Evolutionary conservation across 2,329 filamentous ascomycete genomes (phyloP).

Genomic region (Myrmaecium sp.): DNA sequence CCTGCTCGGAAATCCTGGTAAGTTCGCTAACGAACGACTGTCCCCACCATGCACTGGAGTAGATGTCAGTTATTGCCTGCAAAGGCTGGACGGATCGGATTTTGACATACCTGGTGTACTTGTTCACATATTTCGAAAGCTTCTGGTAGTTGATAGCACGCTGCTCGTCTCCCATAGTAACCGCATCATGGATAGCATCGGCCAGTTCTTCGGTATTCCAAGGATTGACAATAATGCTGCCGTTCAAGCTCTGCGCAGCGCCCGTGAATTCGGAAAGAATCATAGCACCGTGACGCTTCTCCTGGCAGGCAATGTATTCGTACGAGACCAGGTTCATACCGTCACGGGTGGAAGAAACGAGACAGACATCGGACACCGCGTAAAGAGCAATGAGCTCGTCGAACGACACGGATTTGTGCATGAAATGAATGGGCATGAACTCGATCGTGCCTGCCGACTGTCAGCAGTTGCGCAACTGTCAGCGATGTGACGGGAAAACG

Average conservation of each 20-base stretch:
- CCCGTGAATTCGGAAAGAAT: slow-evolving; percentile 95
- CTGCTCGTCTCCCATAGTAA: slow-evolving; percentile 87
- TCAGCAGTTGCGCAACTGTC: no score
- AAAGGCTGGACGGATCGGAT: not conserved
- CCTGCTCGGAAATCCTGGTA: slow-evolving; percentile 37
- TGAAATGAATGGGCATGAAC: slow-evolving; percentile 97
- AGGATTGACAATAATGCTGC: slow-evolving; percentile 86
- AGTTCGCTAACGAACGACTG: slow-evolving; percentile 82
- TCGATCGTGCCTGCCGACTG: slow-evolving; percentile 58
- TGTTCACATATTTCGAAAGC: slow-evolving; percentile 86
- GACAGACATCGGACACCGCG: slow-evolving; percentile 76
- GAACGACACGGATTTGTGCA: slow-evolving; percentile 90
- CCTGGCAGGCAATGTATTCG: slow-evolving; percentile 91
- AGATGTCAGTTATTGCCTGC: slow-evolving; percentile 8
- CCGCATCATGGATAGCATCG: slow-evolving; percentile 85
- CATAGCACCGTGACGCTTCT: slow-evolving; percentile 79
- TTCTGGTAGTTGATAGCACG: slow-evolving; percentile 77
- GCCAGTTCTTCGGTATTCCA: slow-evolving; percentile 97
- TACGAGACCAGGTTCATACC: slow-evolving; percentile 98
- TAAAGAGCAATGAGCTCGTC: slow-evolving; percentile 91
- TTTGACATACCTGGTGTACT: slow-evolving; percentile 62
- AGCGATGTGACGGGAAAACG: slow-evolving; percentile 8
- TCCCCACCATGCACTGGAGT: slow-evolving; percentile 72
- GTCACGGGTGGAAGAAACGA: slow-evolving; percentile 89
- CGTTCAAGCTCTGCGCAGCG: slow-evolving; percentile 85